These are phyloP conservation scores for Ormosia semicastrata DNA, from an alignment of 306 rosid species.

Conservation along the genomic window DNA sequence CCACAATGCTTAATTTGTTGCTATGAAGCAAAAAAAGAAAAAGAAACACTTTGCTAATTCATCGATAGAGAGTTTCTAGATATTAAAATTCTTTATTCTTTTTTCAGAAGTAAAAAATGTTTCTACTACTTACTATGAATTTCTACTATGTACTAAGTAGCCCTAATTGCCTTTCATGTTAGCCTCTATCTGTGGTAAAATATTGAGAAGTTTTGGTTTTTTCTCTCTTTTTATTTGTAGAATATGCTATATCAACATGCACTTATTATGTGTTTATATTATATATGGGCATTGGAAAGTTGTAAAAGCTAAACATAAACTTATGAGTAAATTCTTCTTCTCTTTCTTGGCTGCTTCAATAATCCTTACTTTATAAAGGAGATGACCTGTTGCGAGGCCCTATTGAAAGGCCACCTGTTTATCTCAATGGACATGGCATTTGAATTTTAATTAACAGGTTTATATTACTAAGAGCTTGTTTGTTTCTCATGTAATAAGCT, in stretches of 20 bases:
- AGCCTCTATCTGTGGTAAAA: background rate
- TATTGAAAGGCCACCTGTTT: background rate
- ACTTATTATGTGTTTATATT: no score
- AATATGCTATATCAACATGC: no score
- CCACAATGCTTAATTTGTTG: background rate
- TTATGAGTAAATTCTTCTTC: no score
- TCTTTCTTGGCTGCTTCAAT: background rate
- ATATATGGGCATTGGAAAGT: background rate
- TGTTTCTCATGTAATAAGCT: slow-evolving; percentile 34
- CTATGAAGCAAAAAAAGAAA: background rate
- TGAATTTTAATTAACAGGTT: background rate
- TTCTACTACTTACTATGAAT: background rate
- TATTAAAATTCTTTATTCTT: background rate
- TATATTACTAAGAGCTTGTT: background rate
- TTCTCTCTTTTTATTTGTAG: background rate
- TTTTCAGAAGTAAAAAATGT: background rate
- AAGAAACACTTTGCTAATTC: background rate
- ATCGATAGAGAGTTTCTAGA: background rate
- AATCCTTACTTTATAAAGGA: background rate
- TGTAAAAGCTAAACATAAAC: background rate
- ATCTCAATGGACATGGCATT: background rate
- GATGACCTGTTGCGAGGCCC: background rate
- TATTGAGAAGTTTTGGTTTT: background rate
- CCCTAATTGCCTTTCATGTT: background rate
- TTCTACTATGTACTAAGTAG: background rate